Conservation (phyloP, 805 yeast genomes). For the Pichia rugopelliculosa region DNA sequence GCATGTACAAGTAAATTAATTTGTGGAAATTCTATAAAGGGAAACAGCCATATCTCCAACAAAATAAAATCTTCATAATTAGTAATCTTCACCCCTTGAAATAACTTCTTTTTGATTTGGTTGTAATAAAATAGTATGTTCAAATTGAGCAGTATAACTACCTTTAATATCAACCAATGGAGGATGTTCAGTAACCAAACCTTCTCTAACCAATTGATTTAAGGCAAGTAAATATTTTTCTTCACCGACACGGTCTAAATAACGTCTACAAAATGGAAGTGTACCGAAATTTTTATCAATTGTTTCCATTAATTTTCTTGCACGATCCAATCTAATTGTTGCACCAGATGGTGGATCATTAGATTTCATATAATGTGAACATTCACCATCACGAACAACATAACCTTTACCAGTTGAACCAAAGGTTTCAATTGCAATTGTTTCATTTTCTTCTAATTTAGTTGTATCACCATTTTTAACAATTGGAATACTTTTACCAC, state of each 20-base stretch:
- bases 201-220: slow-evolving; percentile 76
- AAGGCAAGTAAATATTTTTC: slow-evolving; percentile 85
- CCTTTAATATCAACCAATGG: slow-evolving; percentile 83
- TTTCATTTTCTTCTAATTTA: slow-evolving; percentile 98
- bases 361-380: slow-evolving; percentile 82
- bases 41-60: not conserved
- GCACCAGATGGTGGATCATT: slow-evolving; percentile 41
- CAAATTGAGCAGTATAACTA: slow-evolving; percentile 91
- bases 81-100: slow-evolving; percentile 92
- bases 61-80: slow-evolving; percentile 7
- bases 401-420: slow-evolving; percentile 95
- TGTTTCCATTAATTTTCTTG: slow-evolving; percentile 58
- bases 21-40: not conserved
- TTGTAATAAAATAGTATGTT: slow-evolving; percentile 86
- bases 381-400: slow-evolving; percentile 81
- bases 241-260: slow-evolving; percentile 85
- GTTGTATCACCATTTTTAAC: slow-evolving; percentile 90
- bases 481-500: slow-evolving; percentile 94
- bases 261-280: slow-evolving; percentile 93
- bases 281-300: slow-evolving; percentile 87
- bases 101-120: slow-evolving; percentile 92
- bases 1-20: not conserved
- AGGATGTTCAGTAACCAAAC: slow-evolving; percentile 88
- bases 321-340: slow-evolving; percentile 54
- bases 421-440: slow-evolving; percentile 96